Evolutionary conservation across 1,139 yeast species (phyloP), one percentile per base, ranked within the genome.

Genomic region (Candida buenavistaensis): DNA sequence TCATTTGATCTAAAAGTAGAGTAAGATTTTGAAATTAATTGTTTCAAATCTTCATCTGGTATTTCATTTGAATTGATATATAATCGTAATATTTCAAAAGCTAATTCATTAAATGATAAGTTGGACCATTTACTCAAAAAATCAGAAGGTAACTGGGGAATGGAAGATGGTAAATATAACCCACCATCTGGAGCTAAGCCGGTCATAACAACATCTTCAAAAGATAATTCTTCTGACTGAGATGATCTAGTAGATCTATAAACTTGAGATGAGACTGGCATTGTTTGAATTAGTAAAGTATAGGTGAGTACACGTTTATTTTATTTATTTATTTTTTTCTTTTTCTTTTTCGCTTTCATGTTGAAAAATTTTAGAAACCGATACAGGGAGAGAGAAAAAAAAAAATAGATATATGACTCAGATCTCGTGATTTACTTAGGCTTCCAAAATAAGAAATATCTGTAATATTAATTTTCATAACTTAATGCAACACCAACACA

Each of bases 121-220:
- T 82, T 72, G 36, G 76, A 67, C 97, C 97, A 92, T 44, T 71
- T 64, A 28, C 64, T 57, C 36, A 86, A 59, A 51, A 80, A 82
- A 37, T 75, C 75, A 11, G 68, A 49, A 15, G 87, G 79, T 28
- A 86, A 72, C 42, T 70, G 57, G 35, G 97, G 96, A 48, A 90
- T 86, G 37, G 61, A 70, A 7, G 94, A 77, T 34, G 98, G 99
- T 39, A 94, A 74, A 59, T 87, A 92, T 33, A 92, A 76, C 27
- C 98, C 98, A 48, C 98, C 98, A 58, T 94, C 98, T 35, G 85
- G 80, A 35, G 97, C 98, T 52, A 92, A 74, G 30, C 98, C 98
- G 44, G 86, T 85, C 63, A 92, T 85, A 35, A 92, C 90, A 6
- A 90, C 96, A 41, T 85, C 95, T 62, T 92, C 98, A 51, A 92